A percentile compares a stretch with the other conserved stretches of the same genome.
phyloP scores from a whole-genome alignment of 1,139 yeast species.

The Pichia sp. region DNA sequence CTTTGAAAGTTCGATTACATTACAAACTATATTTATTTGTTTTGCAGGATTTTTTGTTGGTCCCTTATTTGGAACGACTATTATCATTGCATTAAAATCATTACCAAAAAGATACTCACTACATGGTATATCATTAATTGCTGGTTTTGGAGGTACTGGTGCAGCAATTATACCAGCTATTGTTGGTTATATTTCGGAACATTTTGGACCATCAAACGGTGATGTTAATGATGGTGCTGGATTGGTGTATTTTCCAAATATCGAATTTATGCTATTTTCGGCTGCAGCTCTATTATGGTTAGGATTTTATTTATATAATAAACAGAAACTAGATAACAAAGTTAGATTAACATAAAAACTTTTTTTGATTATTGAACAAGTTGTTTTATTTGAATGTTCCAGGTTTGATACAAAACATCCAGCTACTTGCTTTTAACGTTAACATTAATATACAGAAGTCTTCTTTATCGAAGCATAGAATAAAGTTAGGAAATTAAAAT shows the following conservation, averaged over 20 bases:
- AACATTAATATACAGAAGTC: too few species aligned
- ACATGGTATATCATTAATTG: constrained; percentile 65
- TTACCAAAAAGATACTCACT: constrained; percentile 60
- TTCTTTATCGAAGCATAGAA: too few species aligned
- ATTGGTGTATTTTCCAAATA: constrained; percentile 26
- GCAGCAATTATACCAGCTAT: constrained; percentile 66
- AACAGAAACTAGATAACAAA: constrained; percentile 14
- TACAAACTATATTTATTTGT: constrained; percentile 39
- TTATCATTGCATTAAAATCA: constrained; percentile 55
- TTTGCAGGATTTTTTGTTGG: constrained; percentile 66
- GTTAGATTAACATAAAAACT: constrained; percentile 11
- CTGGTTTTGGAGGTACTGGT: constrained; percentile 78
- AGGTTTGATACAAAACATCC: too few species aligned
- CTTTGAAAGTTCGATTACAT: constrained; percentile 13
- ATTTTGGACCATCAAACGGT: constrained; percentile 17
- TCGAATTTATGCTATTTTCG: constrained; percentile 19
- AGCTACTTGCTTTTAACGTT: too few species aligned
- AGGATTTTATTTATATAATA: constrained; percentile 21
- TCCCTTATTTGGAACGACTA: constrained; percentile 74
- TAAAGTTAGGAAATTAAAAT: too few species aligned
- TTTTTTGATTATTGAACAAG: neutral
- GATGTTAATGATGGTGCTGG: constrained; percentile 23
- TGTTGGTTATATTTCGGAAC: constrained; percentile 39
- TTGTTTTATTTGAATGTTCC: too few species aligned
- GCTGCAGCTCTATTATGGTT: constrained; percentile 24